Base-by-base conservation (phyloP, 2,329 filamentous ascomycete species). In the Fusarium sp. region DNA sequence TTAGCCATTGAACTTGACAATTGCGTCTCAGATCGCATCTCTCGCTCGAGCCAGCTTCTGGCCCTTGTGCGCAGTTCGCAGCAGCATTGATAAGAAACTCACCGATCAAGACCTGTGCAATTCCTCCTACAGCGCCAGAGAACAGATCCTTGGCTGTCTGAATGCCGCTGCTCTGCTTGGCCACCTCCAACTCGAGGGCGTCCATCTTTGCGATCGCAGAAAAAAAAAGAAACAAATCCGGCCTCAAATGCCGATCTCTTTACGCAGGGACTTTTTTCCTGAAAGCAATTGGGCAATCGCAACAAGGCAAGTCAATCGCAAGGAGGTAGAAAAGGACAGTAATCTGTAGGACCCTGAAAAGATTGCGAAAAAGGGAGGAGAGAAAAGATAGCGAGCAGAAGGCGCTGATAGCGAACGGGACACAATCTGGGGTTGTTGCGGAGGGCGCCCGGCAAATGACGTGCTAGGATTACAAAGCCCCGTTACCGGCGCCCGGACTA, bases 71-170 rank as follows among this genome's bases (percentile, higher is more conserved):
- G 43, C 43, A 11, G 57, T 60, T 45, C 43, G 29, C 43, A 64
- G n/a, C 48, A 39, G 39, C 11, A 22, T 13, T 8, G 20, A 22
- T 57, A 10, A 5, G 18, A 29, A 16, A 77, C 77, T 41, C 73
- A 98, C 95, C 96, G 76, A 98, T 89, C 72, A 99, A 86, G 50
- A 99, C 97, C 84, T 99, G 97, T 20, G 97, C 96, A 78, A 98
- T 89, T 78, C 97, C 97, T 73, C 97, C 97, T 9, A 93, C 93
- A 69, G 97, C 97, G 41, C 97, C 97, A 13, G 97, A 91, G 81
- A 96, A 93, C 68, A 99, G 87, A 84, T 99, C 97, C 87, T 98
- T 99, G 79, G 92, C 86, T 59, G 93, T 93, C 81, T 92, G 90
- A 77, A 87, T 75, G 27, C 83, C 84, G 65, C 83, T 82, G 71